Conservation (phyloP, 495 filamentous ascomycete genomes). For the Aspergillus coremiiformis region DNA sequence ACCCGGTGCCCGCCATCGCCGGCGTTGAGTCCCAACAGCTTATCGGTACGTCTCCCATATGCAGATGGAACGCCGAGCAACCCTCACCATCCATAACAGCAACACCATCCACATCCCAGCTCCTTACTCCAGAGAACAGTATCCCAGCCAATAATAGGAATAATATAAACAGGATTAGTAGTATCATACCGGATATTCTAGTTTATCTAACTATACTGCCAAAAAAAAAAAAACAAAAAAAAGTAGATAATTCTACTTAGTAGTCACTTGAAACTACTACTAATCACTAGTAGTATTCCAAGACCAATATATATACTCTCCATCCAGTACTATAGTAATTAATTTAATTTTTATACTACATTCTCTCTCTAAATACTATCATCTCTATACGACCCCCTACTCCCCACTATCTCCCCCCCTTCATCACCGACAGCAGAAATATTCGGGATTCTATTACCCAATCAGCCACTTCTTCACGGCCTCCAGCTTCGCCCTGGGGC, state of each 20-base stretch:
- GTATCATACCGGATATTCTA: slow-evolving; percentile 55
- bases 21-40: slow-evolving; percentile 41
- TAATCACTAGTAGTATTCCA: too few species aligned
- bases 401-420: too few species aligned
- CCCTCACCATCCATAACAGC: slow-evolving; percentile 52
- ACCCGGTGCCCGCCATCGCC: slow-evolving; percentile 34
- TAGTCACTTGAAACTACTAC: too few species aligned
- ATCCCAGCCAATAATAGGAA: slow-evolving; percentile 54
- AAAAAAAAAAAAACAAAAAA: too few species aligned
- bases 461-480: slow-evolving; percentile 45
- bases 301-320: too few species aligned
- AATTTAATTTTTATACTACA: too few species aligned
- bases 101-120: slow-evolving; percentile 69
- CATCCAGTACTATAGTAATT: too few species aligned
- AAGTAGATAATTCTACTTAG: too few species aligned
- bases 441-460: slow-evolving; percentile 40
- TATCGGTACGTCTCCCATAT: slow-evolving; percentile 25
- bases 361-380: too few species aligned
- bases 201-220: slow-evolving; percentile 39
- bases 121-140: slow-evolving; percentile 45
- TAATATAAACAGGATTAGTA: slow-evolving; percentile 57
- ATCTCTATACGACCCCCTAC: too few species aligned
- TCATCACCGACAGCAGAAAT: slow-evolving; percentile 24
- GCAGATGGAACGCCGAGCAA: too few species aligned
- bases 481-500: slow-evolving; percentile 41